Evolutionary conservation across 176 grass and related monocot genomes (phyloP), one percentile per base, ranked within the genome.

Genomic region (Juncus effusus): DNA sequence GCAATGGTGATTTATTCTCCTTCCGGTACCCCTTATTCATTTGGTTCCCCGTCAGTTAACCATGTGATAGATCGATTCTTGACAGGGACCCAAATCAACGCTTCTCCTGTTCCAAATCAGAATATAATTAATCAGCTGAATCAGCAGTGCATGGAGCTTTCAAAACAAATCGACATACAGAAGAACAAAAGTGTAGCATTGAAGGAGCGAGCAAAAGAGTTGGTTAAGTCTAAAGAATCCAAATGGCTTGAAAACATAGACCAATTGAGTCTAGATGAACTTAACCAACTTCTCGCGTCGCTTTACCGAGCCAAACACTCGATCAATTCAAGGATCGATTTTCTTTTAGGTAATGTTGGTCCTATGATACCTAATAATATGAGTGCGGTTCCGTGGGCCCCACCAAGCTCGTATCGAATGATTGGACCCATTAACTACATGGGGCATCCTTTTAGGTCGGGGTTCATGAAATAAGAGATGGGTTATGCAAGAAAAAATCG

Each of bases 1-100:
- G 79, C 84, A 14, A 36, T 61, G 40, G 39, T 81, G 4, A 78
- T 81, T 36, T 56, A 76, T 45, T 86, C 83, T 1, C 81, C 82
- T 11, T 72, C 82, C 6, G 82, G 76, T 68, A 77, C 54, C 12
- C 54, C 75, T 1, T 77, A 77, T 55, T 69, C 75, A 2, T 77
- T 77, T 1, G 75, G 75, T 60, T 59, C 52, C 36, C 75, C 75
- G 8, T 65, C 75, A 0, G 64, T 77, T 36, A 13, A 77, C 41
- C 35, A 11, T 3, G 54, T 77, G 3, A 7, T 77, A 4, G 41
- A 77, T 57, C 39, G 75, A 7, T 77, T 69, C 75, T 47, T 77
- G 28, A 49, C 64, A 36, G 37, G 52, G 19, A 40, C 40, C 53
- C 39, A 15, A 6, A 36, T 69, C 0, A 62, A 35, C 2, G 2